Conservation (phyloP, 2,329 filamentous ascomycete species). For the Leptographium lundbergii region DNA sequence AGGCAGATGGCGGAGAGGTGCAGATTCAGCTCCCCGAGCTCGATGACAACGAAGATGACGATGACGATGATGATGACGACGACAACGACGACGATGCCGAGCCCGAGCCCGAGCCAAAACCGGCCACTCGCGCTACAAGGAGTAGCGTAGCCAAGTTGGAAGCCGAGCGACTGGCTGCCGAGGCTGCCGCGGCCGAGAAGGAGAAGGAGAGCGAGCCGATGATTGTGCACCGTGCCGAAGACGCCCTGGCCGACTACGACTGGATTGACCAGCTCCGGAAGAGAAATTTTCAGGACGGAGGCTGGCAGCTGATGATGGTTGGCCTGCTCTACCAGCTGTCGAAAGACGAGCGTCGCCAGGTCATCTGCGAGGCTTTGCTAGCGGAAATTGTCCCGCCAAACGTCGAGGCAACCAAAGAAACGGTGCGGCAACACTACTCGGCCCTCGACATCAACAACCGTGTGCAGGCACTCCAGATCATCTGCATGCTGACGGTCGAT, state of each 20-base stretch:
- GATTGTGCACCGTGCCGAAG: constrained; percentile 55
- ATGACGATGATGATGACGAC: constrained; percentile 45
- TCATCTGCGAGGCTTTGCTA: constrained; percentile 67
- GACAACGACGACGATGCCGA: constrained; percentile 40
- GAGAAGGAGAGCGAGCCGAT: constrained; percentile 34
- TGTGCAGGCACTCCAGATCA: constrained; percentile 66
- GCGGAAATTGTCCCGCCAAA: constrained; percentile 69
- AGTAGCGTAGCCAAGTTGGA: constrained; percentile 77
- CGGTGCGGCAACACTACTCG: constrained; percentile 58
- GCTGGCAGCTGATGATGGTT: constrained; percentile 84
- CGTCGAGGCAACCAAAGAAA: constrained; percentile 61
- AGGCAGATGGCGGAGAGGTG: constrained; percentile 64
- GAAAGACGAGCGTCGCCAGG: constrained; percentile 55
- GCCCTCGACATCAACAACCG: constrained; percentile 73
- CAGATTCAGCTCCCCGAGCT: constrained; percentile 68
- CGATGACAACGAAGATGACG: constrained; percentile 57
- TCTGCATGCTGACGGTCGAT: constrained; percentile 74
- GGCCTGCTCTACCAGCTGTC: constrained; percentile 79
- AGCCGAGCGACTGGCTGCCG: constrained; percentile 52
- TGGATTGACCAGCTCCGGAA: constrained; percentile 79
- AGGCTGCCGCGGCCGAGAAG: constrained; percentile 40
- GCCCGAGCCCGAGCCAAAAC: constrained; percentile 60
- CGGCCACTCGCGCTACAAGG: constrained; percentile 59
- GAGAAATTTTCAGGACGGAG: constrained; percentile 75
- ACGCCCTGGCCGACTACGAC: constrained; percentile 60